Percentiles rank a stretch among this genome's conserved stretches.
Conservation (phyloP, 169 alveolate genomes). For the Perkinsus olseni region DNA sequence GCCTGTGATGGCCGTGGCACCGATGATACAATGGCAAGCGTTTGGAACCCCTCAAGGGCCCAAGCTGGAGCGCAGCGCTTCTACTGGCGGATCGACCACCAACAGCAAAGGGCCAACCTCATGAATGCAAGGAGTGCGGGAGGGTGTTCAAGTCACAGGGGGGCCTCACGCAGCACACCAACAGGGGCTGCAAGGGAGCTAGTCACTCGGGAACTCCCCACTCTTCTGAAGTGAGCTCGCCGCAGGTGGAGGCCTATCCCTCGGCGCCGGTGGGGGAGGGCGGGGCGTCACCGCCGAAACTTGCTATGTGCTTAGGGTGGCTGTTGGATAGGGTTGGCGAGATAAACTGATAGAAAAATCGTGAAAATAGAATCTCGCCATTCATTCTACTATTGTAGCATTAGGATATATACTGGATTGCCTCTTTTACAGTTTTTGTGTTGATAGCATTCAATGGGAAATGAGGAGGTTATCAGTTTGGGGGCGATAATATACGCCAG, state of each 20-base stretch:
- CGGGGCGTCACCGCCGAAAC: neutral
- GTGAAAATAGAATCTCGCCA: neutral
- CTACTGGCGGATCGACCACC: neutral
- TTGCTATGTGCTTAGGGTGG: neutral
- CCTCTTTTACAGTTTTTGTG: neutral
- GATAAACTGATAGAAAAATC: neutral
- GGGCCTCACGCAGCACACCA: neutral
- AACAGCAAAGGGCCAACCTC: neutral
- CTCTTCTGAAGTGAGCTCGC: neutral
- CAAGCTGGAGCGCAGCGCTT: neutral
- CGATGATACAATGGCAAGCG: neutral
- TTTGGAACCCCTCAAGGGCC: neutral
- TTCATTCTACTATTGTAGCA: neutral
- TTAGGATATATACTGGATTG: neutral
- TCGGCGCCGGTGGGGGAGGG: neutral
- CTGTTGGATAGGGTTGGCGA: neutral
- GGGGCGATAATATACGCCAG: too few species aligned
- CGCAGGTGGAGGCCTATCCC: neutral
- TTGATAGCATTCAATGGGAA: neutral
- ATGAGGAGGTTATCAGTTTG: too few species aligned
- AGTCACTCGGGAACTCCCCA: neutral
- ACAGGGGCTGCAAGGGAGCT: neutral
- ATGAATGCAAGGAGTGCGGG: neutral
- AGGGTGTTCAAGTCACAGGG: neutral
- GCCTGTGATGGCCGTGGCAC: neutral